Evolutionary conservation across 352 stramenopile genomes (phyloP), one percentile per base, ranked within the genome.

Genomic region (Globisporangium perplexum): DNA sequence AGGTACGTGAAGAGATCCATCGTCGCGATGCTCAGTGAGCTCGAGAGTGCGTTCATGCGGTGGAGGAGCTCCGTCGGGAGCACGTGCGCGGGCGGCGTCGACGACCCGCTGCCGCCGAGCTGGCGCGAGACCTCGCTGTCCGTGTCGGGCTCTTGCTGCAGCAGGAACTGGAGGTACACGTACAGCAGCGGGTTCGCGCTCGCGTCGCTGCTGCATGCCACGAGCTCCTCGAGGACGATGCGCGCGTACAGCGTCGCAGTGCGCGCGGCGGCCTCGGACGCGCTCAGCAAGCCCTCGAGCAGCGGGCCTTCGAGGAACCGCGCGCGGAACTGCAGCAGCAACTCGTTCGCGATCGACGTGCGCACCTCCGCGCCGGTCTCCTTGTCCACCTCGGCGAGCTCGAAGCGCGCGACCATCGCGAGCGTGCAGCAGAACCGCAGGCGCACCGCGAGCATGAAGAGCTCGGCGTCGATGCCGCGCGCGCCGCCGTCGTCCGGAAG

Each of bases 351-450:
- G 53, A 95, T 91, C 10, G 82, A 94, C 30, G 62, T 62, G 5
- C 52, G 70, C 18, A 69, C 55, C 30, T 82, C 52, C 30, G 69
- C 59, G 3, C 70, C 68, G 0, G 66, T 68, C 20, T 79, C 53
- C 43, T 83, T 72, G 41, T 86, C 60, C 18, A 63, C 28, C 52
- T 85, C 66, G 38, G 77, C 48, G 30, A 92, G 59, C 46, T 93
- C 74, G 50, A 75, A 90, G 15, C 74, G 78, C 18, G 78, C 84
- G 23, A 93, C 81, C 84, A 95, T 93, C 0, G 76, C 65, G 18
- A 95, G 64, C 17, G 84, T 93, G 24, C 77, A 90, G 57, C 84
- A 95, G 55, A 95, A 95, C 1, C 82, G 84, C n/a, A 95, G 53
- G 6, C 82, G 68, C 1, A 74, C 67, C 31, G 83, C 75, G 1